A percentile compares a stretch with the other conserved stretches of the same genome.
phyloP scores from a whole-genome alignment of 2,329 filamentous ascomycete genomes.

The Lecanicillium sp. region DNA sequence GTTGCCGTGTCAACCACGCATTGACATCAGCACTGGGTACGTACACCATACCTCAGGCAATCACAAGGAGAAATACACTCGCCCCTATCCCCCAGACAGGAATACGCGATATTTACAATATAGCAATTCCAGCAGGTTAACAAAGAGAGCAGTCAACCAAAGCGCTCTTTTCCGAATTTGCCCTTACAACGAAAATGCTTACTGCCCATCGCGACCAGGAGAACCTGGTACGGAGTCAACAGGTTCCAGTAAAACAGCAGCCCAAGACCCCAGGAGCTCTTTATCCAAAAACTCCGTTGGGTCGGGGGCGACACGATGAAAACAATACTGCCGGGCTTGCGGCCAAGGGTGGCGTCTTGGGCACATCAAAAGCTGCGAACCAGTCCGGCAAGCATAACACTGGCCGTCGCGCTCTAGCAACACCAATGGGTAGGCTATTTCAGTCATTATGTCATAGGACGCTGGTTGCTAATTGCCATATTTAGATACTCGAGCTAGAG shows the following conservation, averaged over 20 bases:
- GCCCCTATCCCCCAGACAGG: too few relatives aligned
- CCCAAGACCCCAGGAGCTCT: slow-evolving; percentile 74
- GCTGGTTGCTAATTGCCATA: neutral
- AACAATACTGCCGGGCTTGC: slow-evolving; percentile 48
- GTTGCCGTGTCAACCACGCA: slow-evolving; percentile 10
- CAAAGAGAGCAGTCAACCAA: too few relatives aligned
- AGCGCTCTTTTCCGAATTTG: too few relatives aligned
- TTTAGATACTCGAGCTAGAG: slow-evolving; percentile 50
- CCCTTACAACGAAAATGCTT: slow-evolving; percentile 46
- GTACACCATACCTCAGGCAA: neutral
- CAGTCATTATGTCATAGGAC: neutral
- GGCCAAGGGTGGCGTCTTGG: slow-evolving; percentile 36
- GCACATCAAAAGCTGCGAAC: slow-evolving; percentile 41
- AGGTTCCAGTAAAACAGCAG: slow-evolving; percentile 65
- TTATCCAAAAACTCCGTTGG: slow-evolving; percentile 76
- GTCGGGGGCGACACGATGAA: slow-evolving; percentile 72
- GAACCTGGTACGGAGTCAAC: slow-evolving; percentile 71
- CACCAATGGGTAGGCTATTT: slow-evolving; percentile 63
- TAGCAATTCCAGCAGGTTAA: too few relatives aligned
- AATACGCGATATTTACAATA: too few relatives aligned
- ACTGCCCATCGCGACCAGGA: slow-evolving; percentile 78
- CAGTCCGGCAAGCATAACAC: slow-evolving; percentile 37
- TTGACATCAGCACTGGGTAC: neutral
- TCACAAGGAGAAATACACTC: too few relatives aligned
- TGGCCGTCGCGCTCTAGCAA: slow-evolving; percentile 55